These are phyloP conservation scores for Lentinula detonsa DNA, from an alignment of 768 basidiomycete genomes.

Conservation along the genomic window DNA sequence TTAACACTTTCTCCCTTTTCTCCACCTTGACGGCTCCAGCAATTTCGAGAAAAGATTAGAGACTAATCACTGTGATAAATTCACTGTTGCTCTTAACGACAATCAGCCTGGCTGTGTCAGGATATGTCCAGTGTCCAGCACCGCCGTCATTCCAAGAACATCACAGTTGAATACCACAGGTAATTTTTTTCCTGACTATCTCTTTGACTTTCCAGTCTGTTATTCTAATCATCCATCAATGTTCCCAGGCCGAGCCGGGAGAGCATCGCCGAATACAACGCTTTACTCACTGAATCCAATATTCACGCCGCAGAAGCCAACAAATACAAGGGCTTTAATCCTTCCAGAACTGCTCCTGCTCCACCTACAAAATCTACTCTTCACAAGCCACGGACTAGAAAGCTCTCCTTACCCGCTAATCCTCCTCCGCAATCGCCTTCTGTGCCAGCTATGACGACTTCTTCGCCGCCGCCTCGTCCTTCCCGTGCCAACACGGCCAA, in stretches of 20 bases:
- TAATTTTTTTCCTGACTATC: constrained; percentile 23
- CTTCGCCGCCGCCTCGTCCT: constrained; percentile 66
- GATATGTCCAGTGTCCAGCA: constrained; percentile 7
- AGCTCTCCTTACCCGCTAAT: constrained; percentile 41
- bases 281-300: constrained; percentile 59
- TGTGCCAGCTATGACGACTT: constrained; percentile 28
- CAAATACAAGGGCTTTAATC: constrained; percentile 23
- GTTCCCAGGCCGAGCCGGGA: constrained; percentile 38
- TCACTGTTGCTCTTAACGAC: neutral
- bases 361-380: constrained; percentile 32
- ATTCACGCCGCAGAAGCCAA: constrained; percentile 49
- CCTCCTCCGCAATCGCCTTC: constrained; percentile 23
- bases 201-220: neutral
- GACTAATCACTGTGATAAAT: no score
- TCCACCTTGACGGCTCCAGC: neutral
- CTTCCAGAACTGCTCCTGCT: constrained; percentile 23
- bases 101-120: constrained; percentile 1
- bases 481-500: constrained; percentile 82
- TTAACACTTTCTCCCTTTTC: neutral
- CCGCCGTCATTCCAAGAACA: constrained; percentile 43
- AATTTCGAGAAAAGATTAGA: neutral
- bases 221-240: neutral
- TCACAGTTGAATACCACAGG: constrained; percentile 70
- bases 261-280: constrained; percentile 73
- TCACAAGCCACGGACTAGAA: constrained; percentile 56